Evolutionary conservation across 1,284 basidiomycete species (phyloP), one percentile per base, ranked within the genome.

Genomic region (Leccinum solheimii): DNA sequence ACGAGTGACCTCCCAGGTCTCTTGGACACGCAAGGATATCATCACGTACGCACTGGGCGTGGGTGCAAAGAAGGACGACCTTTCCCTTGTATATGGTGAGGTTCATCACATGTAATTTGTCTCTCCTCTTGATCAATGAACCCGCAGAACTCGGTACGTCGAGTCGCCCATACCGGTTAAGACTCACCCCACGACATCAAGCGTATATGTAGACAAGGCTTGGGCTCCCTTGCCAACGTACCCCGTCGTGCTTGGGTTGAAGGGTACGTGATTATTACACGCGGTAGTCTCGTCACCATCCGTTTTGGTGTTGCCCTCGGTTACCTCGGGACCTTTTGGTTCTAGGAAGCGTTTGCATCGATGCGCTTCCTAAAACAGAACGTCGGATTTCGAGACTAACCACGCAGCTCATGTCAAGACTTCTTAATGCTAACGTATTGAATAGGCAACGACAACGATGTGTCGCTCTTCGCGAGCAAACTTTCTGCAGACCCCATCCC

Each of bases 381-480:
- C 27, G 27, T 30, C 27, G 27, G 27, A 9, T 30, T 3, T 30
- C 9, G 27, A 30, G 27, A 30, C 27, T 30, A 30, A 43, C 34
- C 5, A 1, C 6, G 26, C 34, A 14, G 1, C 21, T 53, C 21
- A 6, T 11, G 45, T n/a, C 11, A 5, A 0, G 19, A 16, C 16
- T 38, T 38, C n/a, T 8, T 2, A 2, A 9, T 36, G 6, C 6
- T 27, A 14, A 19, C 27, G 16, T 49, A 6, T 53, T 26, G n/a
- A 9, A 49, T 45, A 77, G 75, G 88, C 13, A 78, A 80, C 40
- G 82, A 78, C 62, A 78, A 83, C 56, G 90, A 92, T 60, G 80
- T 91, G 19, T 85, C 86, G 55, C 71, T 86, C 61, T 93, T 92
- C 73, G 77, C 81, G 40, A 80, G 84, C 49, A 80, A 79, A 55